Conservation (phyloP, 164 flowering plant species). For the Protea cynaroides region DNA sequence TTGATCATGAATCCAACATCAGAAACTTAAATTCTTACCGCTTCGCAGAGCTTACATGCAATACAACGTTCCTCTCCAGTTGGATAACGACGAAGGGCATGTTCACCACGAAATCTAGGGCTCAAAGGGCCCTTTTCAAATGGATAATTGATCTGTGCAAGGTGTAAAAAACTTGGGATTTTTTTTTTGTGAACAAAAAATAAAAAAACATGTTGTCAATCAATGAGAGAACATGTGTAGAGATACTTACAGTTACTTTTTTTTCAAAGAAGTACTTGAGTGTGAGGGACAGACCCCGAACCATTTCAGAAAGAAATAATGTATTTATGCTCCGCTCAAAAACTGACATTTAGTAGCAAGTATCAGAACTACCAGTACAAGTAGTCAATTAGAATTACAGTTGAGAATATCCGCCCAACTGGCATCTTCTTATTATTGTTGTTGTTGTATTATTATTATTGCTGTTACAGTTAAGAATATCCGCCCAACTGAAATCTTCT, state of each 20-base stretch:
- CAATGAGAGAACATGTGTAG: not conserved
- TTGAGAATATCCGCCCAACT: too few relatives aligned
- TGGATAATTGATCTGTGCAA: conserved; percentile 88
- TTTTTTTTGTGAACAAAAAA: too few relatives aligned
- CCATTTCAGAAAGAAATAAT: conserved; percentile 91
- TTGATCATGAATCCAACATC: too few relatives aligned
- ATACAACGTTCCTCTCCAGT: conserved; percentile 99
- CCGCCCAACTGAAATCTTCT: too few relatives aligned
- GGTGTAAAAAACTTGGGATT: conserved; percentile 3
- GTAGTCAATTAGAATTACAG: too few relatives aligned
- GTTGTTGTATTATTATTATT: too few relatives aligned
- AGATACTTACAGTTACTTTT: conserved; percentile 87
- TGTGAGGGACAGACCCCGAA: conserved; percentile 83
- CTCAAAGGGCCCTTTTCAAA: conserved; percentile 99
- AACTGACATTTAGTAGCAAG: conserved; percentile 47
- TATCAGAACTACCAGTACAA: conserved; percentile 10
- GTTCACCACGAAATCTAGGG: conserved; percentile 99
- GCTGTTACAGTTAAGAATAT: too few relatives aligned
- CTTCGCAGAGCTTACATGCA: conserved; percentile 99
- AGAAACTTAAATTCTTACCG: conserved; percentile 50
- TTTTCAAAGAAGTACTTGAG: conserved; percentile 89
- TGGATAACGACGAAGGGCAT: conserved; percentile 97
- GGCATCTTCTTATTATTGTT: too few relatives aligned
- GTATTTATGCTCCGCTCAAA: conserved; percentile 93
- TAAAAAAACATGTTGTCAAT: not conserved